A percentile compares a stretch with the other conserved stretches of the same genome.
These are phyloP conservation scores for Ampelocalamus luodianensis DNA, from an alignment of 176 grass and related monocot genomes.

Conservation along the genomic window DNA sequence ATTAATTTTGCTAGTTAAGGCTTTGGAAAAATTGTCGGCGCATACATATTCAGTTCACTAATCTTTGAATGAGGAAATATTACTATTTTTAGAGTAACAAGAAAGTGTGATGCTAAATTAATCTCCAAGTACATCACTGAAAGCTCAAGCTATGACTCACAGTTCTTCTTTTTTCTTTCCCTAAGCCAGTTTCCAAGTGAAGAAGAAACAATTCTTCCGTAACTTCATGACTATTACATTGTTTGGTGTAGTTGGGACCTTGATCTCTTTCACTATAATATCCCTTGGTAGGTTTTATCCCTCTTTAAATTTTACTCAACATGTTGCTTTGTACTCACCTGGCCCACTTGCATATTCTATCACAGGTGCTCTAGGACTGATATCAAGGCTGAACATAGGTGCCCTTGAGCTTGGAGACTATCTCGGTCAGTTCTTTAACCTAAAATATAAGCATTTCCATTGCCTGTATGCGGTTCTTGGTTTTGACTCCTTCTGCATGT, in stretches of 20 bases:
- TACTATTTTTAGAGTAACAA: constrained; percentile 17
- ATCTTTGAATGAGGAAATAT: neutral
- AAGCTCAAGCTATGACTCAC: neutral
- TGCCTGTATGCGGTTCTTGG: neutral
- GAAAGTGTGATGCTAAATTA: neutral
- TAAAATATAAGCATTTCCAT: neutral
- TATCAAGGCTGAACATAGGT: constrained; percentile 75
- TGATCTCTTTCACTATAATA: constrained; percentile 80
- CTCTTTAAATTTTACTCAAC: neutral
- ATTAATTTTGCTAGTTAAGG: neutral
- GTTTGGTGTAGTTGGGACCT: constrained; percentile 76
- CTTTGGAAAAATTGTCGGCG: neutral
- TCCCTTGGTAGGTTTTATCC: constrained; percentile 62
- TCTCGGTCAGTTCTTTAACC: constrained; percentile 59
- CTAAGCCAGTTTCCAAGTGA: constrained; percentile 73
- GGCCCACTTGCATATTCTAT: neutral
- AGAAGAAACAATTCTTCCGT: constrained; percentile 89
- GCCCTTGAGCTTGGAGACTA: constrained; percentile 80
- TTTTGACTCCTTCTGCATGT: constrained; percentile 35
- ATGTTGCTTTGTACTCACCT: constrained; percentile 21
- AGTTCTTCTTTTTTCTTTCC: neutral
- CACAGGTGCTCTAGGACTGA: constrained; percentile 70
- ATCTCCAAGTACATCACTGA: neutral
- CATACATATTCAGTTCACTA: neutral
- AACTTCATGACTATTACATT: constrained; percentile 86